Conservation (phyloP, 768 basidiomycete species). For the Boletus sp. region DNA sequence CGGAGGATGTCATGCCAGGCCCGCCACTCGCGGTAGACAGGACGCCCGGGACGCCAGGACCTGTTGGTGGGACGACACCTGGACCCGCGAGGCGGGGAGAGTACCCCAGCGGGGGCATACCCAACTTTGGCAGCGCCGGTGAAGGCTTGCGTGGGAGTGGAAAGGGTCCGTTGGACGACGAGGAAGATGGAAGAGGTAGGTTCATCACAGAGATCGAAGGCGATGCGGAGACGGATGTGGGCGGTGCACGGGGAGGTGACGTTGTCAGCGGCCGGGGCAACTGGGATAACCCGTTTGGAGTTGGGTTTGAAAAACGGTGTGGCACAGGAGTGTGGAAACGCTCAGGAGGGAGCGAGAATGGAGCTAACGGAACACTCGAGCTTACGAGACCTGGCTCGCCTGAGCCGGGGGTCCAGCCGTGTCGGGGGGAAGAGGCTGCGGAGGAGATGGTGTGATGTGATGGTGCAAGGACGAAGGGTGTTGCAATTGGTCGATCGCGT, state of each 20-base stretch:
- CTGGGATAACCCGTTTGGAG: constrained; percentile 22
- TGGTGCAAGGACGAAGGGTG: constrained; percentile 52
- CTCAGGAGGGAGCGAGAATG: constrained; percentile 28
- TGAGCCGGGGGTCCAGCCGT: constrained; percentile 33
- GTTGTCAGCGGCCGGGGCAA: constrained; percentile 25
- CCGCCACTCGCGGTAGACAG: constrained; percentile 14
- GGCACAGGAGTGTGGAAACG: constrained; percentile 30
- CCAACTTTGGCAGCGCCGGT: constrained; percentile 27
- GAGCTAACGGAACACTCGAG: constrained; percentile 26
- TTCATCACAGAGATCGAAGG: constrained; percentile 20
- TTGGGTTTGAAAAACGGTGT: constrained; percentile 24
- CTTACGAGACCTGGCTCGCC: constrained; percentile 28
- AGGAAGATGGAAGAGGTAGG: constrained; percentile 12
- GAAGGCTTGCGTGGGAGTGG: constrained; percentile 24
- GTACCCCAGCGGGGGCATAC: constrained; percentile 24
- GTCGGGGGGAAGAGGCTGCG: constrained; percentile 41
- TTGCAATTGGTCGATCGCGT: constrained; percentile 50
- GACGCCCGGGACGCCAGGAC: constrained; percentile 27
- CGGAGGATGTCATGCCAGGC: constrained; percentile 20
- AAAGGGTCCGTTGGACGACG: constrained; percentile 18
- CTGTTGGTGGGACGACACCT: constrained; percentile 27
- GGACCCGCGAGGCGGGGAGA: constrained; percentile 31
- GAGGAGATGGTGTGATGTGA: constrained; percentile 37
- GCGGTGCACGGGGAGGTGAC: constrained; percentile 38
- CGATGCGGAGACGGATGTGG: constrained; percentile 15